Base-by-base conservation (phyloP, 208 protist species). In the Leptomonas seymouri region DNA sequence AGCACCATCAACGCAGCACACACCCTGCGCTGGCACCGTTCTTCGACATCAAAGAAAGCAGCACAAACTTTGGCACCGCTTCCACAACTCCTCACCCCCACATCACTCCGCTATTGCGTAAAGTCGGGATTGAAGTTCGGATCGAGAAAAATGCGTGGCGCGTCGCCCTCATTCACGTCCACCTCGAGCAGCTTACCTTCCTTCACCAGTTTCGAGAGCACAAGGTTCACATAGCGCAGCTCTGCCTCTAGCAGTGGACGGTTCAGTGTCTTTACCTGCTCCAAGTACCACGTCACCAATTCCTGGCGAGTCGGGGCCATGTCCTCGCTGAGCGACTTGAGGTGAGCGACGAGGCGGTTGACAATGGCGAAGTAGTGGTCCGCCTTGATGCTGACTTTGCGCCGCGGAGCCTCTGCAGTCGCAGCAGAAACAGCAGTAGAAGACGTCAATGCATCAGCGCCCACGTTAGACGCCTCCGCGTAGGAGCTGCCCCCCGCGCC, bases 311-410 rank as follows among this genome's bases (percentile, higher is more conserved):
- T 89, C 3, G 91, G 89, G 0, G 91, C 85, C 16, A 71, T 62
- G 14, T 68, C 82, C 41, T 94, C 91, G 18, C 91, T 89, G 11
- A 96, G 79, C 0, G 76, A 64, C 56, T 87, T 85, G 55, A 96
- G 78, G 21, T 88, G 81, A 18, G 77, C 64, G 28, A 91, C 74
- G 21, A 94, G 53, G 21, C 87, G 86, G 55, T 96, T 91, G 20
- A 94, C 91, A 57, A 96, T 96, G 51, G 84, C 77, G 67, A 91
- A 94, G 73, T 94, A 94, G 74, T 94, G 89, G 51, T 96, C 91
- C 1, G 89, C 81, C 41, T 74, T 90, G 60, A 96, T 96, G 42
- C 88, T 76, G 6, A 93, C 80, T 49, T 86, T 87, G 30, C 71
- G 67, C 16, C 69, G 71, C 11, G 72, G 68, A 11, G 70, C 60